phyloP scores from a whole-genome alignment of 2,329 filamentous ascomycete genomes.

The Colletotrichum coccodes region DNA sequence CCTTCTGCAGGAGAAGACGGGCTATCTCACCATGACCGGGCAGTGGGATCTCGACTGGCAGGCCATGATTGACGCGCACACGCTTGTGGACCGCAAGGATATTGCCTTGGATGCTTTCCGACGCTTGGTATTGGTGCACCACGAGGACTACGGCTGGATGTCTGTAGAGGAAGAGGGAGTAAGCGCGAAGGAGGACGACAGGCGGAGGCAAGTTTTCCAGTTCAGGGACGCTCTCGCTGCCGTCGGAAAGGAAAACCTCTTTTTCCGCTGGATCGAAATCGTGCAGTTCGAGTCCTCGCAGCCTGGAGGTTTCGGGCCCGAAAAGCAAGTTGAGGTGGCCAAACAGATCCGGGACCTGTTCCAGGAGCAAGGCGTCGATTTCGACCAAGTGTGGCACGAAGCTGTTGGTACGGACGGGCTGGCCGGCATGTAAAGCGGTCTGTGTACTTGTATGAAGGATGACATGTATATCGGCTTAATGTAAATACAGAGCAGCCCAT shows the following conservation, averaged over 20 bases:
- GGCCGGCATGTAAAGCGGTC: slow-evolving; percentile 34
- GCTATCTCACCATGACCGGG: slow-evolving; percentile 85
- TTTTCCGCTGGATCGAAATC: slow-evolving; percentile 93
- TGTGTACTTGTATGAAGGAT: not conserved
- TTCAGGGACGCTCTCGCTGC: slow-evolving; percentile 81
- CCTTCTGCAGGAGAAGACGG: slow-evolving; percentile 80
- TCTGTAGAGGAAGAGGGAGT: slow-evolving; percentile 67
- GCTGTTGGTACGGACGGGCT: slow-evolving; percentile 56
- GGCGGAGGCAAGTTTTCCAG: slow-evolving; percentile 78
- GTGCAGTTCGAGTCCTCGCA: slow-evolving; percentile 87
- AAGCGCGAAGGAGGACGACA: slow-evolving; percentile 67
- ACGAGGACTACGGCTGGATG: slow-evolving; percentile 76
- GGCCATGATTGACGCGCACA: slow-evolving; percentile 79
- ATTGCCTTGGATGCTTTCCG: slow-evolving; percentile 74
- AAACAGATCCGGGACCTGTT: slow-evolving; percentile 82
- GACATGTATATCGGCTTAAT: not conserved
- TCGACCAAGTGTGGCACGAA: slow-evolving; percentile 81
- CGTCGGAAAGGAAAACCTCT: slow-evolving; percentile 87
- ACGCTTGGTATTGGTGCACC: slow-evolving; percentile 75
- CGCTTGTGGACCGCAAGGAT: slow-evolving; percentile 72
- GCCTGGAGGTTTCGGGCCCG: slow-evolving; percentile 80
- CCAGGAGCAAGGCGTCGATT: slow-evolving; percentile 79
- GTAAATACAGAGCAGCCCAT: not conserved
- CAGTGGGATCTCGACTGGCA: slow-evolving; percentile 91
- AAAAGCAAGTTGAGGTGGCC: slow-evolving; percentile 78